Base-by-base conservation (phyloP, 1,284 basidiomycete genomes). In the Bondarzewia mesenterica region DNA sequence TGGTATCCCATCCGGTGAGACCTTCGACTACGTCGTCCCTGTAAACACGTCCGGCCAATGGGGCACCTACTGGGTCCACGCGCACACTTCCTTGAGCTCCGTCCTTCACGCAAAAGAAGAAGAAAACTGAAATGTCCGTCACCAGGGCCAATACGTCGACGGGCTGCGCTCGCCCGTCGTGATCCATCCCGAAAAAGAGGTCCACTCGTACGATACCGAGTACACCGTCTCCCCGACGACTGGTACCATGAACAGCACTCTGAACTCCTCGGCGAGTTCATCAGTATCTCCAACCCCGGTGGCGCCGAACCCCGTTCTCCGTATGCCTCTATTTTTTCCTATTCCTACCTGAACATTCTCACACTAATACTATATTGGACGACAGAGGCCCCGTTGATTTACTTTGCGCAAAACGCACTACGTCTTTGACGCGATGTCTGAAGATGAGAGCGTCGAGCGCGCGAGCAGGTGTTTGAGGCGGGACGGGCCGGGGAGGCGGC, bases 51-150 rank as follows among this genome's bases (percentile, higher is more conserved):
- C 81, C 1, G 75, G 77, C 4, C 86, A 93, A 62, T 77, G 78
- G 69, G 93, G 93, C 4, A 90, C 91, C 2, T 96, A 87, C 66
- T 96, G 93, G 93, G 80, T 85, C 12, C 92, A 95, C 58, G 80
- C 80, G 0, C 85, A 89, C 60, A 63, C 75, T 38, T 63, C 59
- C n/a, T 82, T 83, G 55, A 46, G 73, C 54, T 20, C 22, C 21
- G 7, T 36, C 16, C 7, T 1, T 45, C 21, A 39, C 27, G 14
- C n/a, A n/a, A n/a, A n/a, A n/a, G n/a, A n/a, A n/a, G n/a, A n/a
- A n/a, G n/a, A n/a, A n/a, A n/a, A n/a, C 63, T 54, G 57, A 59
- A 10, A n/a, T n/a, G n/a, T n/a, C n/a, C n/a, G n/a, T n/a, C n/a
- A n/a, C n/a, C 51, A 82, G 73, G 90, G 91, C 21, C 89, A 93